A percentile compares a stretch with the other conserved stretches of the same genome.
Evolutionary conservation across 2,329 filamentous ascomycete genomes (phyloP).

Genomic region (Knoxdaviesia proteae): DNA sequence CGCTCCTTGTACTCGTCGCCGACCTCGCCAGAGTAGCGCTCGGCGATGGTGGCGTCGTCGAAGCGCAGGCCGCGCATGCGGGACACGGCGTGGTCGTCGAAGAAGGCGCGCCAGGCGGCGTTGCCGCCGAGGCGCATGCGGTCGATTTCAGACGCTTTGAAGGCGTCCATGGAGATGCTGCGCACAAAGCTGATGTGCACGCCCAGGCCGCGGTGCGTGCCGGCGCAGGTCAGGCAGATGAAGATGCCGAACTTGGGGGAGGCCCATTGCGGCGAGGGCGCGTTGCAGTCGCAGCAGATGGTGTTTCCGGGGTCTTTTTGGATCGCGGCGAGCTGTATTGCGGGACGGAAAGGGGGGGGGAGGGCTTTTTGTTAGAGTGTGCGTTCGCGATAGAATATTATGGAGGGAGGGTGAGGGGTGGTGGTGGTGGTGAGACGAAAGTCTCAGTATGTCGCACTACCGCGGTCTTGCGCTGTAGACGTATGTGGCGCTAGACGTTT

Average conservation of each 20-base stretch:
- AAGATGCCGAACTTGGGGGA: slow-evolving; percentile 95
- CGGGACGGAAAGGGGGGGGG: neutral
- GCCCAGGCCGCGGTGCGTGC: slow-evolving; percentile 80
- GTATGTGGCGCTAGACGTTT: too few relatives aligned
- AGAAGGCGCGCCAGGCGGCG: slow-evolving; percentile 69
- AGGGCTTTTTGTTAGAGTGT: slow-evolving; percentile 3
- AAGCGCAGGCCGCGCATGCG: slow-evolving; percentile 49
- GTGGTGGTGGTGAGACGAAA: too few relatives aligned
- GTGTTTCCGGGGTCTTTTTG: slow-evolving; percentile 83
- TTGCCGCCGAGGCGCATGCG: slow-evolving; percentile 90
- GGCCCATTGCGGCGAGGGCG: slow-evolving; percentile 95
- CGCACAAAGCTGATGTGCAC: slow-evolving; percentile 98
- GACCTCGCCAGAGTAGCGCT: slow-evolving; percentile 72
- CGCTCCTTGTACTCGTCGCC: slow-evolving; percentile 94
- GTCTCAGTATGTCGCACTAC: too few relatives aligned
- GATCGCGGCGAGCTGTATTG: slow-evolving; percentile 57
- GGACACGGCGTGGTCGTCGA: slow-evolving; percentile 49
- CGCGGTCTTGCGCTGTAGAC: too few relatives aligned
- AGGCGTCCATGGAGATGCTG: slow-evolving; percentile 95
- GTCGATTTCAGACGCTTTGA: slow-evolving; percentile 81
- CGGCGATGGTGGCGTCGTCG: slow-evolving; percentile 75
- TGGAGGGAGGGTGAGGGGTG: too few relatives aligned
- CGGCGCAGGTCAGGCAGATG: slow-evolving; percentile 91
- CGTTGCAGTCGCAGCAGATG: slow-evolving; percentile 83
- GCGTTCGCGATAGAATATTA: too few relatives aligned